These are phyloP conservation scores for Cyphellophora europaea DNA, from an alignment of 2,329 filamentous ascomycete genomes.

Conservation along the genomic window DNA sequence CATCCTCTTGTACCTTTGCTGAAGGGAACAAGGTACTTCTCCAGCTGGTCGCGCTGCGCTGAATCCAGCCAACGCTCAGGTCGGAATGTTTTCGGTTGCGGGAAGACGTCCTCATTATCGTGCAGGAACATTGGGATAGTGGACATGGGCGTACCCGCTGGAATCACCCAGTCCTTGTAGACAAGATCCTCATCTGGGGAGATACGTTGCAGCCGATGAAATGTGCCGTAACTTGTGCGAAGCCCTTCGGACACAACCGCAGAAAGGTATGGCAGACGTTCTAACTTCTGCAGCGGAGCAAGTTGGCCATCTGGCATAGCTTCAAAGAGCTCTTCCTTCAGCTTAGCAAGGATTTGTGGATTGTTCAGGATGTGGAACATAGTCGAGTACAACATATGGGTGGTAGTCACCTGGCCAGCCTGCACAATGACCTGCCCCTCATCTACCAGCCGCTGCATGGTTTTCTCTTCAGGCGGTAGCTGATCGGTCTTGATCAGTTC, in stretches of 20 bases:
- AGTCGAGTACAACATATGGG: slow-evolving; percentile 5
- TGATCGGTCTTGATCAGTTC: slow-evolving; percentile 13
- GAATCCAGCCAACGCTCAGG: slow-evolving; percentile 27
- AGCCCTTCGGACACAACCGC: slow-evolving; percentile 27
- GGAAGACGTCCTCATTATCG: slow-evolving; percentile 26
- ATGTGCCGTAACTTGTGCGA: slow-evolving; percentile 24
- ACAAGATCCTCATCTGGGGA: slow-evolving; percentile 11
- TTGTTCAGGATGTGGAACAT: slow-evolving; percentile 8
- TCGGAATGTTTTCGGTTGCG: slow-evolving; percentile 23
- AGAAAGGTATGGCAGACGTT: slow-evolving; percentile 23
- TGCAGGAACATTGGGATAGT: slow-evolving; percentile 30
- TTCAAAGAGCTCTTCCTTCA: slow-evolving; percentile 6
- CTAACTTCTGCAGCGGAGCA: slow-evolving; percentile 13
- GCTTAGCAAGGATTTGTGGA: slow-evolving; percentile 3
- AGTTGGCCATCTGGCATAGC: slow-evolving; percentile 7
- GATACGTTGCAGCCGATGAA: slow-evolving; percentile 21
- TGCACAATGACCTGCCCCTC: slow-evolving; percentile 9
- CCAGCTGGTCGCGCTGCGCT: slow-evolving; percentile 16
- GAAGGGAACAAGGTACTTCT: slow-evolving; percentile 22
- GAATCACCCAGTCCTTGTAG: slow-evolving; percentile 6
- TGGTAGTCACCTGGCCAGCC: slow-evolving; percentile 11
- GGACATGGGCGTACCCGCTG: slow-evolving; percentile 7
- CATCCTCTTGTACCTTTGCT: background rate
- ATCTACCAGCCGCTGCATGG: slow-evolving; percentile 8
- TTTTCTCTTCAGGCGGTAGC: slow-evolving; percentile 10